These are phyloP conservation scores for Ephemerocybe angulata DNA, from an alignment of 768 basidiomycete genomes.

Conservation along the genomic window DNA sequence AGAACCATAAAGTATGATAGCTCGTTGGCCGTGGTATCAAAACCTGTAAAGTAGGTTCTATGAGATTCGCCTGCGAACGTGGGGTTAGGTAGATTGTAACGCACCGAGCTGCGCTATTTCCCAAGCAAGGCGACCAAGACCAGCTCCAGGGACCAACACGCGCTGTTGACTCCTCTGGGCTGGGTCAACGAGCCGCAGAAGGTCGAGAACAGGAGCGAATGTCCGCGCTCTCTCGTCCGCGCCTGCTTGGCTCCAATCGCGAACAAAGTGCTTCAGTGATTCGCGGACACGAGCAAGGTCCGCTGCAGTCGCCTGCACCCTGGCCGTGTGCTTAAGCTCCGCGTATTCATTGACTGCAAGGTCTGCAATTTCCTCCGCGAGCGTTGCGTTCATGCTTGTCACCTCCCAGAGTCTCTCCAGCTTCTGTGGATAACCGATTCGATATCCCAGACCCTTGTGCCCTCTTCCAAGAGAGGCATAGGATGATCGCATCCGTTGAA, in stretches of 20 bases:
- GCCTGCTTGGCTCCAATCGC: conserved; percentile 68
- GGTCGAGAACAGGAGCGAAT: conserved; percentile 53
- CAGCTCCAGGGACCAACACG: conserved; percentile 62
- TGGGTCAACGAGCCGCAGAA: conserved; percentile 31
- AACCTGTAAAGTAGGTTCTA: conserved; percentile 32
- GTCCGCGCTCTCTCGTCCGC: conserved; percentile 48
- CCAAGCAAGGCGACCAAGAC: conserved; percentile 64
- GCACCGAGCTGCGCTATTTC: conserved; percentile 60
- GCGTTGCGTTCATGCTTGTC: conserved; percentile 34
- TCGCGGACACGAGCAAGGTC: conserved; percentile 54
- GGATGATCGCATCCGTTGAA: conserved; percentile 37
- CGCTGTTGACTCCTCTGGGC: conserved; percentile 29
- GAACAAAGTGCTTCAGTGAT: conserved; percentile 62
- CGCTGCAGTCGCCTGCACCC: conserved; percentile 17
- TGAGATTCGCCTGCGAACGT: background rate
- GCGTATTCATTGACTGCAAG: conserved; percentile 24
- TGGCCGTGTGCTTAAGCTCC: conserved; percentile 13
- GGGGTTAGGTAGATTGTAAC: background rate
- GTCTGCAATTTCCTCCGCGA: conserved; percentile 40
- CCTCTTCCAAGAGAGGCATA: conserved; percentile 42
- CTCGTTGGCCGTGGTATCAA: conserved; percentile 57
- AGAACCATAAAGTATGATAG: conserved; percentile 65
- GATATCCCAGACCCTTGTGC: conserved; percentile 47
- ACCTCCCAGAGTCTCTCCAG: conserved; percentile 41
- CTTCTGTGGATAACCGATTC: conserved; percentile 53